These are phyloP conservation scores for Arctium minus DNA, from an alignment of 129 eudicot genomes.

Conservation along the genomic window DNA sequence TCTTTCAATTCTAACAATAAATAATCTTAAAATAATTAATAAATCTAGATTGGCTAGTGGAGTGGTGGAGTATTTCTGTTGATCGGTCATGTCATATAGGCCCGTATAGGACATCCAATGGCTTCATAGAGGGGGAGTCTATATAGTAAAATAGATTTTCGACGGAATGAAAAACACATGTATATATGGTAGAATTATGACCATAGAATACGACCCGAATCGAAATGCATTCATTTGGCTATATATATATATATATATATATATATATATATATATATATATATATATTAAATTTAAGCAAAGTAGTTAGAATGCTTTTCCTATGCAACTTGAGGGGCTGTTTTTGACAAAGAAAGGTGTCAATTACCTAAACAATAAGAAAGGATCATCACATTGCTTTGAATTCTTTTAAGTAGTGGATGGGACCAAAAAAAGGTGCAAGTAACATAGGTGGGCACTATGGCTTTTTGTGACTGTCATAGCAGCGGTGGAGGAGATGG, in stretches of 20 bases:
- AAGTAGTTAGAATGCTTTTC: constrained; percentile 9
- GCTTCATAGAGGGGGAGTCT: neutral
- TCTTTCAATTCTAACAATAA: neutral
- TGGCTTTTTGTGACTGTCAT: constrained; percentile 15
- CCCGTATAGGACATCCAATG: neutral
- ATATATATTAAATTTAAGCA: constrained; percentile 9
- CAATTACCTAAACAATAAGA: constrained; percentile 3
- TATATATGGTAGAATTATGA: neutral
- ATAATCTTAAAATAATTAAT: neutral
- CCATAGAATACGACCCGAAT: neutral
- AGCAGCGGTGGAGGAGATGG: constrained; percentile 24
- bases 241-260: neutral
- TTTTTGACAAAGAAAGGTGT: constrained; percentile 9
- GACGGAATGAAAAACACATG: neutral
- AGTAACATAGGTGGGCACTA: constrained; percentile 25
- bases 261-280: neutral
- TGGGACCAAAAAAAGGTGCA: constrained; percentile 24
- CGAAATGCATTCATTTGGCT: neutral
- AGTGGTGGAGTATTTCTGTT: neutral
- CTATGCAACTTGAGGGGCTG: constrained; percentile 12
- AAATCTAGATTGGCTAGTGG: neutral
- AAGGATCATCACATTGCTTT: constrained; percentile 11
- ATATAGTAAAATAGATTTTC: neutral
- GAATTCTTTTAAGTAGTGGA: constrained; percentile 18
- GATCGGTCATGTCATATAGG: neutral